Evolutionary conservation across 306 rosid species (phyloP), one percentile per base, ranked within the genome.

Genomic region (Lithocarpus polystachyus): DNA sequence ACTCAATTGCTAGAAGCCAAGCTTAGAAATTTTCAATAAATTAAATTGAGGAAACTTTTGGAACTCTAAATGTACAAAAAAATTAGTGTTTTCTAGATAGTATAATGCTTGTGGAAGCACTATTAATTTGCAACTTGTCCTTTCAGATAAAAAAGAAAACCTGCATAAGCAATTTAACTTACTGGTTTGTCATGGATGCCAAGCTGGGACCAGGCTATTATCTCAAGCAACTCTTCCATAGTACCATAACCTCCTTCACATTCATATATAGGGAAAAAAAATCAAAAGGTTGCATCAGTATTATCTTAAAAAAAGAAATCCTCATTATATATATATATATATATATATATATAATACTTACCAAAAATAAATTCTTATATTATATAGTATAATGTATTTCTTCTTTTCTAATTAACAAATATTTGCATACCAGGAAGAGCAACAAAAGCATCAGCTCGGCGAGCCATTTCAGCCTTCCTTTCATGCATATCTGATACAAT

Each of bases 141-240:
- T 33, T 59, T 48, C 11, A 64, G 9, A 29, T 12, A 8, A 67
- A 67, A 13, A 9, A 8, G 15, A 13, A 35, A n/a, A 35, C 24
- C 23, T 17, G 52, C 6, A 19, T 2, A 23, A 23, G 6, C 7
- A 59, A 67, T 67, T 35, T 13, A 31, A 55, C 77, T 79, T 79
- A 84, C 87, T 72, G 87, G 87, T 79, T 84, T 84, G 71, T 83
- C 67, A 75, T 83, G 86, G 78, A 83, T 83, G 54, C 86, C 86
- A 29, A 83, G 83, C 80, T 83, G 87, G 54, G 87, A 75, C 87
- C 87, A 84, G 55, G 87, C 45, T 53, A 84, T 84, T 65, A 80
- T 72, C 81, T 84, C 87, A 45, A 84, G 73, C 68, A 84, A 65
- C 73, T 84, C 87, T 71, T 84, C 87, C 84, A 84, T 79, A 54